Percentiles rank a stretch among this genome's conserved stretches.
Conservation (phyloP, 2,329 filamentous ascomycete species). For the Colletotrichum lentis region DNA sequence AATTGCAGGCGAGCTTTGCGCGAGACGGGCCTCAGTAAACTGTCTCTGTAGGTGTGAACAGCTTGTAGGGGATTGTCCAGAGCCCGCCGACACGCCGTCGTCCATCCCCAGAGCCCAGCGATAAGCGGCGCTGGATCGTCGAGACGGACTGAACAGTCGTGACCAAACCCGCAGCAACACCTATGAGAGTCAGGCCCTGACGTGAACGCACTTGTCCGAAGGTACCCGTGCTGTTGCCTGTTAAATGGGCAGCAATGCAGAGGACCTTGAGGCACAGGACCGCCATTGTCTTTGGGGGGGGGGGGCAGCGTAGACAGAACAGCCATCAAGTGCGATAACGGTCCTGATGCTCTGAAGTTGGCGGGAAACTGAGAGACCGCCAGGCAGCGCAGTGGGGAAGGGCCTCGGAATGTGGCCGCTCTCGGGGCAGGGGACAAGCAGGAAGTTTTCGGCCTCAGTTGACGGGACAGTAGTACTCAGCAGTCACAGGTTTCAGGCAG, state of each 20-base stretch:
- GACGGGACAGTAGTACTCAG: background rate
- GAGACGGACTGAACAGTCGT: background rate
- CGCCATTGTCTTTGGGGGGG: background rate
- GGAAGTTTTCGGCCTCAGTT: conserved; percentile 10
- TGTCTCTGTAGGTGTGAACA: too few species aligned
- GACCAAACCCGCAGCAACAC: background rate
- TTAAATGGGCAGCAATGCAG: background rate
- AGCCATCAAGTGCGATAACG: conserved; percentile 30
- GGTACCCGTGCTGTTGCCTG: conserved; percentile 3
- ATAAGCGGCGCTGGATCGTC: background rate
- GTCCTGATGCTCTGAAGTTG: conserved; percentile 20
- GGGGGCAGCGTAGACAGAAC: background rate
- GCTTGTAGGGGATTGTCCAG: background rate
- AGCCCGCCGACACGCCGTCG: background rate
- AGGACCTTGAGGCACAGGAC: background rate
- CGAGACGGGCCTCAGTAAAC: background rate
- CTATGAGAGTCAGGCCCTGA: background rate
- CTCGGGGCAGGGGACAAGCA: conserved; percentile 21
- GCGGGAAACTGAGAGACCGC: background rate
- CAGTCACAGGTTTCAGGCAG: conserved; percentile 16
- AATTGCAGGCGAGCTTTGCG: background rate
- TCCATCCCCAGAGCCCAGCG: background rate
- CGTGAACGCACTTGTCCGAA: conserved; percentile 6
- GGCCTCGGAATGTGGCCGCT: conserved; percentile 24
- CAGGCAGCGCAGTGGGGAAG: conserved; percentile 23